phyloP scores from a whole-genome alignment of 1,284 basidiomycete genomes.

The Ceratobasidium sp. region DNA sequence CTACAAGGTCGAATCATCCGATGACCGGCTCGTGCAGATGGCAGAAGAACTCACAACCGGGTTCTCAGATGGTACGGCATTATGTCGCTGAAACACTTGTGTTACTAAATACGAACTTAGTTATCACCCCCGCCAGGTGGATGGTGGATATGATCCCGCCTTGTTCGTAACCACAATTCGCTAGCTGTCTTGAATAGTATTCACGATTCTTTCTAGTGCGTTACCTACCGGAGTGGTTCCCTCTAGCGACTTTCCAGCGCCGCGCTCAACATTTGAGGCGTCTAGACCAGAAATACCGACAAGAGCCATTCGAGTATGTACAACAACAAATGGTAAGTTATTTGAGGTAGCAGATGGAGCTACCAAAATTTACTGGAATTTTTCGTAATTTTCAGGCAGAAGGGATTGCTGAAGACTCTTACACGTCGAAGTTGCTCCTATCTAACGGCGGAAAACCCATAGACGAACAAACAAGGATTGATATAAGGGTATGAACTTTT shows the following conservation, averaged over 20 bases:
- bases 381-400: too few species aligned
- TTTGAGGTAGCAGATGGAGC: background rate
- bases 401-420: too few species aligned
- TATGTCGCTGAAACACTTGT: background rate
- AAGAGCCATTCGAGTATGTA: conserved; percentile 53
- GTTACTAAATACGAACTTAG: background rate
- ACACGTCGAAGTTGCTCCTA: too few species aligned
- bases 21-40: conserved; percentile 15
- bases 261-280: background rate
- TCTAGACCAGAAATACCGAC: conserved; percentile 40
- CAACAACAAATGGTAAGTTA: conserved; percentile 53
- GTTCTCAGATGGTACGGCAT: conserved; percentile 21
- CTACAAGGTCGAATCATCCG: conserved; percentile 19
- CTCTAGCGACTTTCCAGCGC: conserved; percentile 54
- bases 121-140: background rate
- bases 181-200: background rate
- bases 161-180: background rate
- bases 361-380: too few species aligned
- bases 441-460: too few species aligned
- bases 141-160: conserved; percentile 9
- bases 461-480: too few species aligned
- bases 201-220: conserved; percentile 49
- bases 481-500: too few species aligned
- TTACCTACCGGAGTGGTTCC: conserved; percentile 56
- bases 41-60: conserved; percentile 7